Evolutionary conservation across 805 yeast species (phyloP), one percentile per base, ranked within the genome.

Genomic region (Starmerella asiatica): DNA sequence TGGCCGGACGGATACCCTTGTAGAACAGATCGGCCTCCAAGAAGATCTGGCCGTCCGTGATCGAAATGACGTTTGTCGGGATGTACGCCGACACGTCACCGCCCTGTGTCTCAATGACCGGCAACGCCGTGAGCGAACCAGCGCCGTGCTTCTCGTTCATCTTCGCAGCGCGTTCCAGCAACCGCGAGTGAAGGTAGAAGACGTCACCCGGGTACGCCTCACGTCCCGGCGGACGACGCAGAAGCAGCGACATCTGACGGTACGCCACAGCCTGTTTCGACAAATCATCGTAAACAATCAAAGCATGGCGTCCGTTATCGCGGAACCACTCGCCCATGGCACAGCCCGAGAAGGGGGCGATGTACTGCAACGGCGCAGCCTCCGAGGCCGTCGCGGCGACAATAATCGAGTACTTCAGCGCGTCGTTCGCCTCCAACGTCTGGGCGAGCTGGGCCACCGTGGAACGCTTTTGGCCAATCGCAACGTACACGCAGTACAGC

Each of bases 271-370:
- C 97, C 75, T 88, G 97, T 75, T 88, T 88, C 63, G 97, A 88
- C 72, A 88, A 78, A 71, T 88, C 97, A 68, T 88, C 97, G 71
- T 73, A 88, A 78, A 84, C 71, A 68, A 88, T 91, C 71, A 88
- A 73, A 58, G 97, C 93, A 70, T 91, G 97, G 68, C 70, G 82
- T 65, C 94, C 95, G 70, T 88, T 91, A 76, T 91, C 99, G 78
- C 98, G 84, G 93, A 91, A 91, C 98, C 98, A 91, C 75, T 91
- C 99, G 74, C 97, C 95, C 66, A 91, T 86, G 62, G 99, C 94
- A 67, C 94, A 80, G 56, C 86, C 99, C 58, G 98, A 84, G 94
- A 91, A 91, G 67, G 99, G 99, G 74, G 99, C 97, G 66, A 91
- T 72, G 76, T 85, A 91, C 76, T 91, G 99, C 69, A 91, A 76